Evolutionary conservation across 164 flowering plant species (phyloP).

Genomic region (Stephania cephalantha): DNA sequence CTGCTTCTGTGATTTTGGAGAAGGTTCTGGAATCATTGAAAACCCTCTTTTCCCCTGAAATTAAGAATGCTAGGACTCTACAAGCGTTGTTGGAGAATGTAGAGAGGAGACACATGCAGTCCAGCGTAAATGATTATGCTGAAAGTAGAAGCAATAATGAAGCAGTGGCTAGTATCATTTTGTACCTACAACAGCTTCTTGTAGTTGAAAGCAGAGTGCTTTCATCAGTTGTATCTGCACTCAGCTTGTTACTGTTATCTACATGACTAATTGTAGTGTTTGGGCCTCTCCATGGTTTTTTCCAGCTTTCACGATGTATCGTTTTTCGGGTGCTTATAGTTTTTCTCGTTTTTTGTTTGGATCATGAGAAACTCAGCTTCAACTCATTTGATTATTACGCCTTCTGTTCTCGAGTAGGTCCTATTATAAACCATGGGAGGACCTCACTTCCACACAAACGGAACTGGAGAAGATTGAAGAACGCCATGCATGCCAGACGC

Average conservation of each 20-base stretch:
- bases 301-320: not conserved
- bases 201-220: constrained; percentile 36
- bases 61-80: constrained; percentile 21
- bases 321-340: not conserved
- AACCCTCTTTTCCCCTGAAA: constrained; percentile 11
- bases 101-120: constrained; percentile 14
- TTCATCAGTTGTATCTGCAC: constrained; percentile 64
- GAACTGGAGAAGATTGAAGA: constrained; percentile 50
- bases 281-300: not conserved
- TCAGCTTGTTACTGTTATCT: constrained; percentile 45
- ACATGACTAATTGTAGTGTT: not conserved
- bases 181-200: constrained; percentile 58
- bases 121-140: not conserved
- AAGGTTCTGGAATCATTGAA: constrained; percentile 26
- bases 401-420: constrained; percentile 43
- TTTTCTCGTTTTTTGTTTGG: not conserved
- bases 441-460: constrained; percentile 27
- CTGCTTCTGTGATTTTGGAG: constrained; percentile 64
- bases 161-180: constrained; percentile 42
- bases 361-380: not conserved
- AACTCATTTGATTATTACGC: not conserved
- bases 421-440: constrained; percentile 61
- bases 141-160: constrained; percentile 23
- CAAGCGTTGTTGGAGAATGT: constrained; percentile 33
- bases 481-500: constrained; percentile 54